phyloP scores from a whole-genome alignment of 441 rosid genomes.

The Erodium texanum region DNA sequence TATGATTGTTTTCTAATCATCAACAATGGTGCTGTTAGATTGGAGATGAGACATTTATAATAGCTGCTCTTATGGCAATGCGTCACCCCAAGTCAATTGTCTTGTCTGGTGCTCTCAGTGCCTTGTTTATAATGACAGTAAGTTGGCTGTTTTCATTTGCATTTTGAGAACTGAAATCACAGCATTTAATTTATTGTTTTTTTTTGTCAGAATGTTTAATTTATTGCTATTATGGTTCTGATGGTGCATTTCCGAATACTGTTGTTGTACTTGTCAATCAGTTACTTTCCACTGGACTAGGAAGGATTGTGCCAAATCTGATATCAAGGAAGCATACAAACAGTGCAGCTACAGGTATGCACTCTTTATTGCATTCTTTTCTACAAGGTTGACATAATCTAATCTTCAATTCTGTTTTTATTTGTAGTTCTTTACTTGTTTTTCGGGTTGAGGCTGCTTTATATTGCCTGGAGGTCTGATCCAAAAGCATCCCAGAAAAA shows the following conservation, averaged over 20 bases:
- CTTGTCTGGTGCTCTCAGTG: conserved; percentile 82
- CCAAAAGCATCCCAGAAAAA: conserved; percentile 81
- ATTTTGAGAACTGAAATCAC: too few relatives aligned
- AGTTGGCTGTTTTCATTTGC: conserved; percentile 20
- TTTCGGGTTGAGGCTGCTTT: conserved; percentile 85
- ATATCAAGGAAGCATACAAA: conserved; percentile 98
- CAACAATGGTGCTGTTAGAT: conserved; percentile 36
- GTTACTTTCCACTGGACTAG: conserved; percentile 92
- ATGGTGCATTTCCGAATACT: not conserved
- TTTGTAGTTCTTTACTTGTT: conserved; percentile 76
- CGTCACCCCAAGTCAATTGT: conserved; percentile 94
- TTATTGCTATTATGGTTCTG: not conserved
- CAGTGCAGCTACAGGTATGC: conserved; percentile 87
- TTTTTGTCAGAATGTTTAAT: not conserved
- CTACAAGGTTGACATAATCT: not conserved
- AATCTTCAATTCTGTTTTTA: not conserved
- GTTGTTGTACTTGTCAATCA: conserved; percentile 21
- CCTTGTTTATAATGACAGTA: conserved; percentile 94
- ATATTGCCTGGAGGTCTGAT: conserved; percentile 98
- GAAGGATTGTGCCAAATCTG: conserved; percentile 33
- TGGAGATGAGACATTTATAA: conserved; percentile 97
- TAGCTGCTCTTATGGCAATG: conserved; percentile 99
- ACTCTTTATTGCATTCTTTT: not conserved
- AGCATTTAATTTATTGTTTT: too few relatives aligned
- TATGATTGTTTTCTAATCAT: not conserved